Evolutionary conservation across 805 yeast genomes (phyloP).

Genomic region (Suhomyces pyralidae): DNA sequence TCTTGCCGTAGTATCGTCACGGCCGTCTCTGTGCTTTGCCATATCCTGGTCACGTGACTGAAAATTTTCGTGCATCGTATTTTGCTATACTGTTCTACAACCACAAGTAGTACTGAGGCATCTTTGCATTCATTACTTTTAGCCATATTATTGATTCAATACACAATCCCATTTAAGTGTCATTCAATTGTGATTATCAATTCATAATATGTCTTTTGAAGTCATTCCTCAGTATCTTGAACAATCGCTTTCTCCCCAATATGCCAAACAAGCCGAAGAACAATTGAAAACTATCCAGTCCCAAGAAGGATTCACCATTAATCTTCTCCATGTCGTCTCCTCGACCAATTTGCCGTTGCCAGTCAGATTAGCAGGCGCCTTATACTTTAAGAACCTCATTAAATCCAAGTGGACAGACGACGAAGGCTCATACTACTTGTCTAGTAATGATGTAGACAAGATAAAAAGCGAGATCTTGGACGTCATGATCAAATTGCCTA

Average conservation of each 20-base stretch:
- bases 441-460: conserved; percentile 56
- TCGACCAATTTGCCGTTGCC: conserved; percentile 49
- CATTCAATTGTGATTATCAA: too few species aligned
- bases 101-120: too few species aligned
- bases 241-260: conserved; percentile 61
- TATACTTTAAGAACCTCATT: conserved; percentile 85
- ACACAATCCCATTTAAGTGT: too few species aligned
- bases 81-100: background rate
- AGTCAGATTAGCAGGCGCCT: conserved; percentile 80
- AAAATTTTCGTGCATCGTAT: background rate
- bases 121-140: too few species aligned
- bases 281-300: conserved; percentile 60
- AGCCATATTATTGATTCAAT: too few species aligned
- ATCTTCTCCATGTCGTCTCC: conserved; percentile 75
- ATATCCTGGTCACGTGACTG: background rate
- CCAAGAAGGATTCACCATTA: conserved; percentile 71
- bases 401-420: conserved; percentile 88
- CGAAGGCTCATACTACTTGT: conserved; percentile 71
- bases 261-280: conserved; percentile 66
- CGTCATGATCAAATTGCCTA: conserved; percentile 82
- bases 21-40: too few species aligned
- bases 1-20: too few species aligned
- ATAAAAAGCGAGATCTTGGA: conserved; percentile 76
- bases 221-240: conserved; percentile 53
- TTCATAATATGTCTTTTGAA: conserved; percentile 30